A percentile compares a stretch with the other conserved stretches of the same genome.
Evolutionary conservation across 345 rosid genomes (phyloP).

Genomic region (Populus tremula): DNA sequence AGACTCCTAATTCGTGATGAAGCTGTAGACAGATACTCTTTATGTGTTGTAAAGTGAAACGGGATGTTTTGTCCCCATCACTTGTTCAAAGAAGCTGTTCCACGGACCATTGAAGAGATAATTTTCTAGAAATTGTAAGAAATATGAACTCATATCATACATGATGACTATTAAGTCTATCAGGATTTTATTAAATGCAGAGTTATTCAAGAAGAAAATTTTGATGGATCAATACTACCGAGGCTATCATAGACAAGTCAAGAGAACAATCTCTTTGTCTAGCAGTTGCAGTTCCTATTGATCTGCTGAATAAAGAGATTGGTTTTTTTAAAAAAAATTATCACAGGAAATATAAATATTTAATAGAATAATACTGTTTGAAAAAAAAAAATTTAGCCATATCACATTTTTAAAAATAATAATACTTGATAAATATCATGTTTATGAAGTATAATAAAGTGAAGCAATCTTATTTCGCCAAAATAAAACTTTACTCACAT

Average conservation of each 20-base stretch:
- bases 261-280: not conserved
- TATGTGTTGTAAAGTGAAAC: not conserved
- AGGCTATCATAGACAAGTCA: not conserved
- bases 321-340: too few relatives aligned
- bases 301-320: not conserved
- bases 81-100: not conserved
- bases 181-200: not conserved
- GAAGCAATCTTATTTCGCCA: too few relatives aligned
- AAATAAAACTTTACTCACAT: too few relatives aligned
- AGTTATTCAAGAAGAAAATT: not conserved
- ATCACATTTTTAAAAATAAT: too few relatives aligned
- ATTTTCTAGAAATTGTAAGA: not conserved
- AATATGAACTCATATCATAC: not conserved
- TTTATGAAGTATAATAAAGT: too few relatives aligned
- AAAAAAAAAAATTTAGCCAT: too few relatives aligned
- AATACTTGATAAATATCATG: too few relatives aligned
- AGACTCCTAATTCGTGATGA: not conserved
- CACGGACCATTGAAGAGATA: not conserved
- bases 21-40: not conserved
- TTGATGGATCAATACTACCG: not conserved
- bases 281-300: not conserved
- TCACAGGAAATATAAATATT: too few relatives aligned
- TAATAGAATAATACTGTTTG: too few relatives aligned
- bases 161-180: too few relatives aligned
- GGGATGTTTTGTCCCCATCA: not conserved